These are phyloP conservation scores for Sugiyamaella mastotermitis DNA, from an alignment of 805 yeast species.

Conservation along the genomic window DNA sequence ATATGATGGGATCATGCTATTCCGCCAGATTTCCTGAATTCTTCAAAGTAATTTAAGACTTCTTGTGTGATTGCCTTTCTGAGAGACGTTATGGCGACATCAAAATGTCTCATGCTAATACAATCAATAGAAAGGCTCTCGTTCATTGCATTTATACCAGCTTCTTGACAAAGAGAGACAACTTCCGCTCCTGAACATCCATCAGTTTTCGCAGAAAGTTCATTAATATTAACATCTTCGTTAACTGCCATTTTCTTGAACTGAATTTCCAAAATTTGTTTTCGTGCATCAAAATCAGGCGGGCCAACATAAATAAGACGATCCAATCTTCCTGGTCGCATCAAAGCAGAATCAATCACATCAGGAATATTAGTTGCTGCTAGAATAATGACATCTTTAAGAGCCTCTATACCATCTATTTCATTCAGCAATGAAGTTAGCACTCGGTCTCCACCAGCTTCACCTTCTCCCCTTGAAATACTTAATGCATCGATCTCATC, in stretches of 20 bases:
- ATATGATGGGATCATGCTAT: no score
- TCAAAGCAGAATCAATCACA: slow-evolving; percentile 82
- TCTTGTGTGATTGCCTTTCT: slow-evolving; percentile 78
- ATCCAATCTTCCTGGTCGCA: slow-evolving; percentile 94
- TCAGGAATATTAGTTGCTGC: slow-evolving; percentile 98
- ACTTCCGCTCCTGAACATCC: slow-evolving; percentile 98
- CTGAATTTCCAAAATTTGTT: slow-evolving; percentile 68
- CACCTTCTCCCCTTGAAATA: slow-evolving; percentile 57
- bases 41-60: slow-evolving; percentile 67
- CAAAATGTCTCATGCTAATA: slow-evolving; percentile 66
- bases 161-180: slow-evolving; percentile 86
- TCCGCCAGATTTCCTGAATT: slow-evolving; percentile 11
- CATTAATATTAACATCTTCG: slow-evolving; percentile 43
- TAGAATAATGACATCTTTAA: slow-evolving; percentile 86
- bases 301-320: slow-evolving; percentile 90
- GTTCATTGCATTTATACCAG: slow-evolving; percentile 91
- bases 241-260: slow-evolving; percentile 57
- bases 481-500: slow-evolving; percentile 96
- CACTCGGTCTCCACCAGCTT: slow-evolving; percentile 67
- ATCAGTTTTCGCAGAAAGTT: slow-evolving; percentile 59
- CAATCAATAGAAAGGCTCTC: slow-evolving; percentile 46
- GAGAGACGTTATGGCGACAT: slow-evolving; percentile 59
- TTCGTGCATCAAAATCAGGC: slow-evolving; percentile 76
- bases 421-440: slow-evolving; percentile 87
- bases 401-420: slow-evolving; percentile 94